Evolutionary conservation across 495 filamentous ascomycete species (phyloP).

Genomic region (Penicillium robsamsonii): DNA sequence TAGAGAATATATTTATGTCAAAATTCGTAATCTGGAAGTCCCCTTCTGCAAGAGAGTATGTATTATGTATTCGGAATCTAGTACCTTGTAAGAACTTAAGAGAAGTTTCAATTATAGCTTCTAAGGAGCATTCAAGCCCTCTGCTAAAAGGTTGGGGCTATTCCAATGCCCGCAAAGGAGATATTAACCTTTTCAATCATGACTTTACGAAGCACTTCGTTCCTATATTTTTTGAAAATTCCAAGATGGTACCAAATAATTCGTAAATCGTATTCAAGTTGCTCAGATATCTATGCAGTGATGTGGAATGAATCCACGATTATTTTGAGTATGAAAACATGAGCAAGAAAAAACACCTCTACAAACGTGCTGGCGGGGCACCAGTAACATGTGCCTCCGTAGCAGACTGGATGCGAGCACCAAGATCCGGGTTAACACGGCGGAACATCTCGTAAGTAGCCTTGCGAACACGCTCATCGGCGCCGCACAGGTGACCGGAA

Average conservation of each 20-base stretch:
- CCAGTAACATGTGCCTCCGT: slow-evolving; percentile 37
- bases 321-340: not conserved
- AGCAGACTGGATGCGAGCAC: slow-evolving; percentile 43
- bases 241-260: not conserved
- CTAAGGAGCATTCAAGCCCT: too few relatives aligned
- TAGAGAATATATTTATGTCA: not conserved
- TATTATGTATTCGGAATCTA: too few relatives aligned
- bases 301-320: not conserved
- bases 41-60: too few relatives aligned
- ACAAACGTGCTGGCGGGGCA: slow-evolving; percentile 31
- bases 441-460: slow-evolving; percentile 55
- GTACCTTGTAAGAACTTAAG: too few relatives aligned
- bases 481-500: slow-evolving; percentile 49
- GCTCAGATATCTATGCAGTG: not conserved
- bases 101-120: too few relatives aligned
- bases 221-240: not conserved
- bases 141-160: too few relatives aligned
- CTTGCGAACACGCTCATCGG: slow-evolving; percentile 51
- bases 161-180: not conserved
- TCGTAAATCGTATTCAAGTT: slow-evolving; percentile 1
- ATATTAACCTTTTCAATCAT: too few relatives aligned
- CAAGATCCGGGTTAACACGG: slow-evolving; percentile 43
- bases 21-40: too few relatives aligned
- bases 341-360: slow-evolving; percentile 2
- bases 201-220: not conserved